Conservation (phyloP, 257 asterid species). For the Asclepias syriaca region DNA sequence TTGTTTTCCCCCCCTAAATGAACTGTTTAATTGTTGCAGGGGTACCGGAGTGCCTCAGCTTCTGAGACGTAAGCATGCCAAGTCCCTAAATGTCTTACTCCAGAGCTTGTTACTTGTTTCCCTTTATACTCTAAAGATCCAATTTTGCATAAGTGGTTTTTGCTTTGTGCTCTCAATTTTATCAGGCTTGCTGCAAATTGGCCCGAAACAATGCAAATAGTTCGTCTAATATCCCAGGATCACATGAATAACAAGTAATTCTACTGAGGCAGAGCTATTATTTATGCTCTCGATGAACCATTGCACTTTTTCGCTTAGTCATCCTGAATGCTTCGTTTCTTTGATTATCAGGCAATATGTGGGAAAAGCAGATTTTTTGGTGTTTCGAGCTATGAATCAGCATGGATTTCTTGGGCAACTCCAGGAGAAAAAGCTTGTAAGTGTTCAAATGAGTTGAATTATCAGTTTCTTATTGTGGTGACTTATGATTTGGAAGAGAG, state of each 20-base stretch:
- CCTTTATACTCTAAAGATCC: background rate
- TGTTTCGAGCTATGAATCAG: slow-evolving; percentile 86
- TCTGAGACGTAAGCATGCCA: slow-evolving; percentile 67
- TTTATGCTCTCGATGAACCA: slow-evolving; percentile 13
- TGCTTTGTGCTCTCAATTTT: slow-evolving; percentile 1
- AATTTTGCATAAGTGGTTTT: background rate
- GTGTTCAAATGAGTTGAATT: slow-evolving; percentile 26
- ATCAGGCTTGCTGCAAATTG: slow-evolving; percentile 90
- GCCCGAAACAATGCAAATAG: slow-evolving; percentile 87
- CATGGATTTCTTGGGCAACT: slow-evolving; percentile 87
- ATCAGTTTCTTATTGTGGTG: background rate
- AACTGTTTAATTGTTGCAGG: slow-evolving; percentile 43
- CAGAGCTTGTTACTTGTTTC: background rate
- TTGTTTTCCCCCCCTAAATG: background rate
- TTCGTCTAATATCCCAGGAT: slow-evolving; percentile 73
- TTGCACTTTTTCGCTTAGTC: background rate
- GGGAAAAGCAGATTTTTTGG: slow-evolving; percentile 81
- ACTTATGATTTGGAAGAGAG: background rate
- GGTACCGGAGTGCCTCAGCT: slow-evolving; percentile 82
- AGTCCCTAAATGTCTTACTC: slow-evolving; percentile 3
- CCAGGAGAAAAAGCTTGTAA: slow-evolving; percentile 91
- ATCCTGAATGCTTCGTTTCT: background rate
- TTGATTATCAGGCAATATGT: slow-evolving; percentile 52
- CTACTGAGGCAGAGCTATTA: slow-evolving; percentile 10
- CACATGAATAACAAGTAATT: slow-evolving; percentile 89